Evolutionary conservation across 306 rosid genomes (phyloP).

Genomic region (Oemleria cerasiformis): DNA sequence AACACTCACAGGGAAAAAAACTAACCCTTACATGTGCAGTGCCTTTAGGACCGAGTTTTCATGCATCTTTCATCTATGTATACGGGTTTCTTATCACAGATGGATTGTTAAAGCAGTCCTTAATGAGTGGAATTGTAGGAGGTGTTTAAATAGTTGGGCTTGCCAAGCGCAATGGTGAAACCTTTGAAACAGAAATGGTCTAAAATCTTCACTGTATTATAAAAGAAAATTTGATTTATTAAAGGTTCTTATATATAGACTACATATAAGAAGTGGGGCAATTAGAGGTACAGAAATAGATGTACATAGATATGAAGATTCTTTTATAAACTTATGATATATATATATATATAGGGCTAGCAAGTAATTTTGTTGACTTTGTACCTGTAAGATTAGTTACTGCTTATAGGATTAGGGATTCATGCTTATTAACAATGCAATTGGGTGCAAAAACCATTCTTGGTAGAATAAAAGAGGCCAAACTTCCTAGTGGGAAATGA

Average conservation of each 20-base stretch:
- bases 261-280: not conserved
- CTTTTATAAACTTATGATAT: not conserved
- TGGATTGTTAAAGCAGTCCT: not conserved
- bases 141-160: not conserved
- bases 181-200: not conserved
- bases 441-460: not conserved
- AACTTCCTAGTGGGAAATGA: not conserved
- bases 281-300: not conserved
- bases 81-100: conserved; percentile 1
- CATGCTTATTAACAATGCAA: not conserved
- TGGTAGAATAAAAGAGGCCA: not conserved
- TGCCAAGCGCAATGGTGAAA: not conserved
- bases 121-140: not conserved
- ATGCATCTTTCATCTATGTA: not conserved
- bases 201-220: not conserved
- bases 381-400: conserved; percentile 5
- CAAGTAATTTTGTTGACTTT: not conserved
- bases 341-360: not conserved
- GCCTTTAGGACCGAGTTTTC: not conserved
- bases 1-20: not conserved
- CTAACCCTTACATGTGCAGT: not conserved
- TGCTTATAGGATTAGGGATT: not conserved
- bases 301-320: not conserved
- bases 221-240: not conserved
- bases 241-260: not conserved